Evolutionary conservation across 805 yeast species (phyloP), one percentile per base, ranked within the genome.

Genomic region (Wickerhamomyces hampshirensis): DNA sequence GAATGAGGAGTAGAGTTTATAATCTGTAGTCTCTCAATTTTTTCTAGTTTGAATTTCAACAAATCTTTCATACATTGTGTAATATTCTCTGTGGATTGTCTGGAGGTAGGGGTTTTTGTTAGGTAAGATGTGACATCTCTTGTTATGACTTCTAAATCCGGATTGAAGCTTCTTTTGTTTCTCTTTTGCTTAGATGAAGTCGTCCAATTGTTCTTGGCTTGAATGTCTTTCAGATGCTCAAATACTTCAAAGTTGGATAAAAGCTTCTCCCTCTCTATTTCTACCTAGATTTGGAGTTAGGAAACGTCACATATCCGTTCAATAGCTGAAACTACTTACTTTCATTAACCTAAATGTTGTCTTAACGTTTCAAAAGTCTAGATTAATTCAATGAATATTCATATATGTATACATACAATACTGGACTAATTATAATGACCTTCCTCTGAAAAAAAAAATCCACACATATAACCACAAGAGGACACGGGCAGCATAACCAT

Each of bases 1-100:
- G 86, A 75, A 31, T 80, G 66, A 1, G 98, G 98, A 19, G 86
- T 68, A 6, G 79, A 67, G 56, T 91, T 89, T 38, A 89, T 71
- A 27, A 91, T 75, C 60, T 91, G 96, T 28, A 91, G 64, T 46
- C 80, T 77, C 53, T 91, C 98, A 18, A 84, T 79, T 58, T 86
- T 84, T 62, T 82, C 88, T 36, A 91, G 64, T 19, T 69, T 71
- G 42, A 71, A 78, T 23, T 63, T 40, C 14, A 60, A 51, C 17
- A 64, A 38, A 7, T 43, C 46, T 18, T 36, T 43, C 48, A 64
- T 55, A 5, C 62, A 41, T 13, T 48, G 52, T 8, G 58, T 51
- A 32, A 52, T 54, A 15, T 58, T 36, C 18, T 51, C 56, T 10
- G 50, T 35, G 1, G 60, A 43, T 10, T 63, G 61, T 4, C 50